Evolutionary conservation across 2,329 filamentous ascomycete species (phyloP).

Genomic region (Thelonectria olida): DNA sequence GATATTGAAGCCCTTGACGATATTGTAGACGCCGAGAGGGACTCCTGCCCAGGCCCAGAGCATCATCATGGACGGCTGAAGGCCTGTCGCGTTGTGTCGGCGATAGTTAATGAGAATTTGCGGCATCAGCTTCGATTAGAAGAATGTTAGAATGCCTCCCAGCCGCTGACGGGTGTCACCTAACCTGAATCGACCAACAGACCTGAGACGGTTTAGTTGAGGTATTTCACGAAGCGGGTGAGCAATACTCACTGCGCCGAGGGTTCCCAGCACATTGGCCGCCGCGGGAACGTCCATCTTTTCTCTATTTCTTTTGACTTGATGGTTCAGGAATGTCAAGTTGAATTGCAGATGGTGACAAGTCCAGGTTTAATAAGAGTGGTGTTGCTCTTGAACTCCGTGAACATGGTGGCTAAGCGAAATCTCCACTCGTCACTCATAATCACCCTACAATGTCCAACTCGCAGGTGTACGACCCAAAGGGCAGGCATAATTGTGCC

Average conservation of each 20-base stretch:
- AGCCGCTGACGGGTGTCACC: too few relatives aligned
- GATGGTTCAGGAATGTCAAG: background rate
- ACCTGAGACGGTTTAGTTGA: slow-evolving; percentile 10
- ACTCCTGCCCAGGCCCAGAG: slow-evolving; percentile 75
- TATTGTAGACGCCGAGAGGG: slow-evolving; percentile 66
- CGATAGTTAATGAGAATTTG: slow-evolving; percentile 76
- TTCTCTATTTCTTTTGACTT: background rate
- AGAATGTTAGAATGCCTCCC: too few relatives aligned
- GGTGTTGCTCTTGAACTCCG: background rate
- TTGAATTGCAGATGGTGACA: background rate
- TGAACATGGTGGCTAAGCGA: background rate
- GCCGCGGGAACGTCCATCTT: slow-evolving; percentile 12
- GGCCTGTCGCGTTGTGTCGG: slow-evolving; percentile 70
- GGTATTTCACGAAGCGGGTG: background rate
- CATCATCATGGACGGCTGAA: slow-evolving; percentile 78
- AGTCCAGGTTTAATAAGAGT: background rate
- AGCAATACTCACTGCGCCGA: slow-evolving; percentile 1
- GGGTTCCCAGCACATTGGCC: slow-evolving; percentile 14
- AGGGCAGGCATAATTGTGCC: too few relatives aligned
- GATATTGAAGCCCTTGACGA: slow-evolving; percentile 52
- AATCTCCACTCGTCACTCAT: background rate
- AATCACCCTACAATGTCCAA: background rate
- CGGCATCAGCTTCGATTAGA: slow-evolving; percentile 68
- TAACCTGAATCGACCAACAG: slow-evolving; percentile 15
- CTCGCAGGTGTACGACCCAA: background rate